Evolutionary conservation across 495 filamentous ascomycete species (phyloP), one percentile per base, ranked within the genome.

Genomic region (Lepraria neglecta): DNA sequence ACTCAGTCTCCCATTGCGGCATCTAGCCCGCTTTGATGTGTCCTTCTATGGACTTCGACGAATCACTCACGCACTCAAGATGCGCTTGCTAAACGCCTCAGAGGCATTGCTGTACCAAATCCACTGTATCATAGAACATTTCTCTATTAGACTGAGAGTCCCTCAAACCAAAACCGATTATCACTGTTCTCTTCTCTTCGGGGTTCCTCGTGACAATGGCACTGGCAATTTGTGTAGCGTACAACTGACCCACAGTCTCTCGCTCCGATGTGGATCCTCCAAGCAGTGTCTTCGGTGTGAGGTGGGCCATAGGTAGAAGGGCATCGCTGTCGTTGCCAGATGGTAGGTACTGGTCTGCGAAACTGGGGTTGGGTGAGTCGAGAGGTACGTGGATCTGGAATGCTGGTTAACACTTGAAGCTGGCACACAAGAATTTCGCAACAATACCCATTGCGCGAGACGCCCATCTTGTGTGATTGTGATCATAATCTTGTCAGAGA

Each of bases 401-500:
- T 10, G 43, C 3, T 9, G 24, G 30, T 54, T 54, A 53, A 40
- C 38, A 31, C 4, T 62, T 24, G 24, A 56, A 50, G 27, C 43
- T 30, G 9, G 19, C 21, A 38, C 1, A 44, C 35, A 21, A 40
- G 59, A 38, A 76, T 12, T 19, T 28, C n/a, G 40, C 3, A 28
- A 33, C 46, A 76, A 63, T 70, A 96, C 91, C 94, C 94, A 98
- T 76, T 97, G 94, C 10, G 89, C 87, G 42, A 97, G 76, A 64
- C 89, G 81, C 45, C 92, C 94, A 61, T 83, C 81, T 72, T 96
- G 92, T 4, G 88, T 88, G 61, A 98, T 81, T 0, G 91, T 96
- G 47, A 98, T 74, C 69, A 98, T 76, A 70, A 98, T 95, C 72
- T 90, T 95, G 78, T 98, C 94, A 12, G 87, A 84, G 76, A 97